phyloP scores from a whole-genome alignment of 2,329 filamentous ascomycete species.

The Neofusicoccum laricinum region DNA sequence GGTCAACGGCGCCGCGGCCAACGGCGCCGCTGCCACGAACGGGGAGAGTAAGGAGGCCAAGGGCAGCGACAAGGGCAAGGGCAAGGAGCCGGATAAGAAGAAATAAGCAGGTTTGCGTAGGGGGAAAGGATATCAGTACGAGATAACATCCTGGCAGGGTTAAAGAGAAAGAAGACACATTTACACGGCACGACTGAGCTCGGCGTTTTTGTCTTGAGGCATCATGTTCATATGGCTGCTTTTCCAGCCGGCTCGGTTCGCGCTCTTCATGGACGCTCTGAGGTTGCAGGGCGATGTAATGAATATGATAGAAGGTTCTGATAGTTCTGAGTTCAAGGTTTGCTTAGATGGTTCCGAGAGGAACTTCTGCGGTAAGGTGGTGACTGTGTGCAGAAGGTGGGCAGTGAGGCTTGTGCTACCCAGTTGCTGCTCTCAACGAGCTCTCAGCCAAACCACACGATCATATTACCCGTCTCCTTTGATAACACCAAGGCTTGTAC shows the following conservation, averaged over 20 bases:
- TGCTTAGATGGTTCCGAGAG: not conserved
- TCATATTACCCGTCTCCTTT: no score
- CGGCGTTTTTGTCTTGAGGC: not conserved
- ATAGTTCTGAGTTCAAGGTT: not conserved
- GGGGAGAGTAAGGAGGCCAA: constrained; percentile 39
- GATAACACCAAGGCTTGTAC: no score
- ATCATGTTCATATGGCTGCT: not conserved
- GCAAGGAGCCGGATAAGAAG: constrained; percentile 55
- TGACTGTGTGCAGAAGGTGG: no score
- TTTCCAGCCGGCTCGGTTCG: not conserved
- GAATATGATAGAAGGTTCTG: constrained; percentile 16
- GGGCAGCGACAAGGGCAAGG: constrained; percentile 54
- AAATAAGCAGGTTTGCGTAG: constrained; percentile 39
- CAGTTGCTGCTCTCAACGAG: no score
- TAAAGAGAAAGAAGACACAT: not conserved
- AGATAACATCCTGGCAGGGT: not conserved
- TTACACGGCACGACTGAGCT: not conserved
- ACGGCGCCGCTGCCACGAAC: constrained; percentile 39
- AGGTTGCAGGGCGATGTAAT: not conserved
- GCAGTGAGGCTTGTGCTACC: no score
- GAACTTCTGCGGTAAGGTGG: no score
- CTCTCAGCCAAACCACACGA: not conserved
- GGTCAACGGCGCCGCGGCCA: constrained; percentile 53
- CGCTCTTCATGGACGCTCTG: not conserved
- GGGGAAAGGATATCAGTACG: not conserved